phyloP scores from a whole-genome alignment of 139 green algal genomes.

The Haematococcus lacustris region DNA sequence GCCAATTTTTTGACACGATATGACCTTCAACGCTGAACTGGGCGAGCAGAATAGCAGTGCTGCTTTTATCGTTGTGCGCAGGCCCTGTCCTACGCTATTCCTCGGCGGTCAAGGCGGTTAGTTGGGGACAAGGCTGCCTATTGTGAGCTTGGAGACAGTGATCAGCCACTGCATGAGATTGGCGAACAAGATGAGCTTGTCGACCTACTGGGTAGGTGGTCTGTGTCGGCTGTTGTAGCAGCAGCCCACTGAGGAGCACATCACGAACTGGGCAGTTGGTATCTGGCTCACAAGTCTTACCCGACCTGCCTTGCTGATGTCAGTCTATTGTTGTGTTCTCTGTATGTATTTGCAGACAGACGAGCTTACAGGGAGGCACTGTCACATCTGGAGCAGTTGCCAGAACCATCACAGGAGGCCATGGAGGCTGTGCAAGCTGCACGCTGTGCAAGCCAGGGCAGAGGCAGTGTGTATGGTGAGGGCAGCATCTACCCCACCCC shows the following conservation, averaged over 20 bases:
- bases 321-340: background rate
- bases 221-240: background rate
- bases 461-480: slow-evolving; percentile 52
- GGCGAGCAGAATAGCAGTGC: background rate
- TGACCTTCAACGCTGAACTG: background rate
- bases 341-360: slow-evolving; percentile 1
- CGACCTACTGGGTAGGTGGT: slow-evolving; percentile 22
- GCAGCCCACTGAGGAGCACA: background rate
- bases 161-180: background rate
- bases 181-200: slow-evolving; percentile 9
- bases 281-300: background rate
- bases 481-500: no score
- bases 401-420: slow-evolving; percentile 11
- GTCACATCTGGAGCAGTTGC: slow-evolving; percentile 6
- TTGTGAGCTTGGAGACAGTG: slow-evolving; percentile 11
- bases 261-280: background rate
- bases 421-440: slow-evolving; percentile 23
- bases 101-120: slow-evolving; percentile 13
- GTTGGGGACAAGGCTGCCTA: slow-evolving; percentile 9
- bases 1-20: background rate
- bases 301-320: background rate
- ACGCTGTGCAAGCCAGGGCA: slow-evolving; percentile 36
- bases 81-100: background rate
- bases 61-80: background rate
- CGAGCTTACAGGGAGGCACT: background rate